Evolutionary conservation across 345 rosid species (phyloP), one percentile per base, ranked within the genome.

Genomic region (Theobroma cacao): DNA sequence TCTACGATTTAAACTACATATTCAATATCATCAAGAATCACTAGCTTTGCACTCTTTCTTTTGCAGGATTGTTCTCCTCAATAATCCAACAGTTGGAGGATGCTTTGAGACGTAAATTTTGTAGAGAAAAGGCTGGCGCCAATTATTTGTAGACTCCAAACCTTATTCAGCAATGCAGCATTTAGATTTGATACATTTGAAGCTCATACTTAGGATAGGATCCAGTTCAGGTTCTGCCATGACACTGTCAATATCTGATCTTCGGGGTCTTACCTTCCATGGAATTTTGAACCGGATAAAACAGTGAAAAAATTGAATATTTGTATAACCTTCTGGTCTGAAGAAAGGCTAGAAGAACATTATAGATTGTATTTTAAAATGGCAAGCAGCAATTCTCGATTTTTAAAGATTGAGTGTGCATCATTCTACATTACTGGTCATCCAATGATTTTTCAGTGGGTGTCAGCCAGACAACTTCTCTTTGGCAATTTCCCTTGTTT

Each of bases 21-120:
- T 3, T 38, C 48, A 20, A 36, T 56, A 10, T 65, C 17, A 38
- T 65, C 48, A 4, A 10, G 30, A 38, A 9, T 38, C 17, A 38
- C 48, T 20, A 3, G 6, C 28, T 38, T 7, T 65, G 7, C 15
- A 65, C 36, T 68, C n/a, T 28, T 38, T 75, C 33, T 22, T 82
- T 78, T 84, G 87, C 90, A 94, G 94, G 93, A 77, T 52, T 84
- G 69, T 90, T 94, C 79, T 79, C 94, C 48, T 70, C 80, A 18
- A 79, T 88, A 74, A 82, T 96, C 70, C 87, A 84, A 64, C 81
- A 56, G 47, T 72, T 94, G 83, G 94, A 86, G 84, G 85, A 86
- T 81, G 70, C 75, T 12, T 66, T 92, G 90, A 92, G 75, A 68
- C 36, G 70, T 24, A 85, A 87, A 75, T 89, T 89, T 80, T 88